Evolutionary conservation across 306 rosid genomes (phyloP).

Genomic region (Sechiopsis laciniata): DNA sequence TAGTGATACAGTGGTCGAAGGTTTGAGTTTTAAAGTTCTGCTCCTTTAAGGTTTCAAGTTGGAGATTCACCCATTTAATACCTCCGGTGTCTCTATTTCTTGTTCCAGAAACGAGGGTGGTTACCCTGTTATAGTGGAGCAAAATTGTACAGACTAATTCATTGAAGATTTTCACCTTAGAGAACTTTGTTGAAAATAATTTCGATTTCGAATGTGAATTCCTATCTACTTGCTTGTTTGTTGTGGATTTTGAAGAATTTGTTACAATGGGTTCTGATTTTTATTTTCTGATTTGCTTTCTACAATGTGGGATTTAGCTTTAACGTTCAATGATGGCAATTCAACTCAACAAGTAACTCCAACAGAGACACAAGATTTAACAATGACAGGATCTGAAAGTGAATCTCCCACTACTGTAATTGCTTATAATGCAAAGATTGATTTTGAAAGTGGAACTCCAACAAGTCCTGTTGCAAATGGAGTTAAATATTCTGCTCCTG

Average conservation of each 20-base stretch:
- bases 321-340: background rate
- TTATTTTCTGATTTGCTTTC: background rate
- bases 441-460: constrained; percentile 17
- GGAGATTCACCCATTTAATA: too few relatives aligned
- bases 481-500: constrained; percentile 3
- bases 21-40: too few relatives aligned
- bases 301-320: background rate
- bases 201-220: too few relatives aligned
- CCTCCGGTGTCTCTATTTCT: too few relatives aligned
- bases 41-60: too few relatives aligned
- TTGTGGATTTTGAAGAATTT: background rate
- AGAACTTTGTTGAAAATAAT: background rate
- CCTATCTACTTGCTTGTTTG: too few relatives aligned
- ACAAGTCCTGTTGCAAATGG: constrained; percentile 18
- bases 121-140: too few relatives aligned
- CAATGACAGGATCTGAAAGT: constrained; percentile 11
- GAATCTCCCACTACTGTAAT: constrained; percentile 9
- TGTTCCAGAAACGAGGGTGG: too few relatives aligned
- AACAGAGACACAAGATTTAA: background rate
- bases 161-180: background rate
- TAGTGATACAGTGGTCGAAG: too few relatives aligned
- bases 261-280: background rate
- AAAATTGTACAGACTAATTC: background rate
- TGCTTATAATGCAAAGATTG: background rate
- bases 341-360: constrained; percentile 7